Base-by-base conservation (phyloP, 768 basidiomycete species). In the Exsudoporus frostii region DNA sequence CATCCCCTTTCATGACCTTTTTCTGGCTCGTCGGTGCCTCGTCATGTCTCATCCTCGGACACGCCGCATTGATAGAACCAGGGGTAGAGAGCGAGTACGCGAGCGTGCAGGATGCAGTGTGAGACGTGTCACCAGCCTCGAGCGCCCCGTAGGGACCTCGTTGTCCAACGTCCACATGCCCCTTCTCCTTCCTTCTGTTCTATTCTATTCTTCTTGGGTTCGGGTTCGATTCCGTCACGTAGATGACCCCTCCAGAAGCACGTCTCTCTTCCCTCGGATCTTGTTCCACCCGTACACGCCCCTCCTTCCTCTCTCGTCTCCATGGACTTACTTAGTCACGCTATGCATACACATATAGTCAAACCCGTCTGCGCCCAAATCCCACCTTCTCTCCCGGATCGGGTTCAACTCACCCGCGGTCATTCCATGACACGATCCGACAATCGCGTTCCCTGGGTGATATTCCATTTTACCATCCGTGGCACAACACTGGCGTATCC, bases 11-110 rank as follows among this genome's bases (percentile, higher is more conserved):
- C 63, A 71, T 77, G 75, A 89, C 90, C 24, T 83, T 98, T 73
- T 97, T 98, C 81, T 96, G 92, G 92, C 79, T 98, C 61, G 85
- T 96, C 54, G 93, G 94, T 19, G 88, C 90, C 1, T 93, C 91
- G 1, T 79, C 82, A 19, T 78, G 95, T 55, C 74, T 96, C 56
- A 90, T 98, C 63, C 76, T 96, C 56, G 84, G 77, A 10, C 96
- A 98, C 65, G 96, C 96, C 2, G 81, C 80, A 51, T 56, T 98
- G 57, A 84, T 98, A 57, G 96, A 98, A 71, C 96, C 95, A 2
- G 96, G 96, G 25, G 82, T 97, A 49, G 96, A 98, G 74, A 90
- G 88, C 73, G 93, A 96, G 69, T 97, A 97, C 61, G 84, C 88
- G 4, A 65, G 74, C 39, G 87, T 92, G n/a, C 81, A 88, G 69